phyloP scores from a whole-genome alignment of 2,329 filamentous ascomycete genomes.

The Neofusicoccum sp. region DNA sequence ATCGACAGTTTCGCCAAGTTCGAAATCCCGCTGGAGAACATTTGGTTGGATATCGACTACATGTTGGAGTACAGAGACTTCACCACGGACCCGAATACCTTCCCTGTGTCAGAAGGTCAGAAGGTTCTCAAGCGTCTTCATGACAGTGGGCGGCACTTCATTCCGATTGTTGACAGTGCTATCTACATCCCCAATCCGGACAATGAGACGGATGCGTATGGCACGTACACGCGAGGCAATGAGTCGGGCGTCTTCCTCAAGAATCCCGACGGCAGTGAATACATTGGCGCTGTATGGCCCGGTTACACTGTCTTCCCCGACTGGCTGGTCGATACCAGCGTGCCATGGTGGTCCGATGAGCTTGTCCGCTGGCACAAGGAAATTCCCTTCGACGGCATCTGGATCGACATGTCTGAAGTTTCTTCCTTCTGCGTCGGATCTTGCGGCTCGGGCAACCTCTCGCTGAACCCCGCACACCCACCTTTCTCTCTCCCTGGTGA shows the following conservation, averaged over 20 bases:
- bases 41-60: slow-evolving; percentile 50
- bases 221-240: slow-evolving; percentile 51
- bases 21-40: slow-evolving; percentile 52
- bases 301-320: slow-evolving; percentile 62
- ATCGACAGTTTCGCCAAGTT: slow-evolving; percentile 54
- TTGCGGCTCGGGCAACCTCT: slow-evolving; percentile 65
- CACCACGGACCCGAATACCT: slow-evolving; percentile 54
- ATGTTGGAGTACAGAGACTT: slow-evolving; percentile 63
- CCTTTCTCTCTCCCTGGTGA: slow-evolving; percentile 65
- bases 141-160: slow-evolving; percentile 55
- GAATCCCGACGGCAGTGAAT: slow-evolving; percentile 55
- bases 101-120: slow-evolving; percentile 48
- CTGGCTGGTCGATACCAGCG: slow-evolving; percentile 58
- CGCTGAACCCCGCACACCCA: slow-evolving; percentile 67
- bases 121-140: slow-evolving; percentile 55
- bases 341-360: slow-evolving; percentile 59
- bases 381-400: slow-evolving; percentile 51
- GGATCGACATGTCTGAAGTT: slow-evolving; percentile 62
- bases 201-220: slow-evolving; percentile 61
- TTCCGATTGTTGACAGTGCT: slow-evolving; percentile 61
- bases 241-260: slow-evolving; percentile 50
- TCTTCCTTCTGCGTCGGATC: slow-evolving; percentile 68
- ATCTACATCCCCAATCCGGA: slow-evolving; percentile 71
- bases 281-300: slow-evolving; percentile 57
- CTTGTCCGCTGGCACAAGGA: slow-evolving; percentile 53